Base-by-base conservation (phyloP, 495 filamentous ascomycete species). In the Aspergillus haitiensis region DNA sequence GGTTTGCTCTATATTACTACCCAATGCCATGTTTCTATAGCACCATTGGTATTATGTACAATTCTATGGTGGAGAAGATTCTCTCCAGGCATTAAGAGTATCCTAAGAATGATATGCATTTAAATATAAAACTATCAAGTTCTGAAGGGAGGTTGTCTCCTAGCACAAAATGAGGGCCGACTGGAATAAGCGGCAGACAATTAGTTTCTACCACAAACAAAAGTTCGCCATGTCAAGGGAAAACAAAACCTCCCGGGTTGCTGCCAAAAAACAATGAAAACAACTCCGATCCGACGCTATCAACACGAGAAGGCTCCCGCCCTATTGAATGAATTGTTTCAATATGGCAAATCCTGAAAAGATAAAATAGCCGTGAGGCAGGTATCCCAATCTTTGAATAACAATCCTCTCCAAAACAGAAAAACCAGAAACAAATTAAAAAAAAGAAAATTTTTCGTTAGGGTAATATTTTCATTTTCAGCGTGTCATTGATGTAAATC, bases 281-380 rank as follows among this genome's bases (percentile, higher is more conserved):
- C 37, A 64, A 67, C 62, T 64, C 64, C 64, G 37, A 55, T 64
- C 64, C 64, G 37, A 55, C 59, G 60, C 58, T 63, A 62, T 50
- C 35, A 67, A 67, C 65, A 59, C 59, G 56, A 57, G 60, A 42
- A 60, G 32, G 51, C 58, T 64, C 36, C 48, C 52, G 16, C 60
- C 58, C 59, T 52, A 58, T 56, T 36, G 44, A 57, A 32, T 50
- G 21, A 27, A 32, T 59, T 32, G 45, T 39, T 58, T 40, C 51
- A 32, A 55, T n/a, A 55, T 46, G 35, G 5, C 59, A 53, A 52
- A 51, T 64, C 46, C 44, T 50, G 60, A 46, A 62, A 48, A 63
- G 48, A 50, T 40, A 64, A 64, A 58, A 34, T 64, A 58, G 74
- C 77, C 72, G 76, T 63, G 75, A 75, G 74, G 74, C 75, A 67